A percentile compares a stretch with the other conserved stretches of the same genome.
Conservation (phyloP, 257 asterid genomes). For the Pogostemon cablin region DNA sequence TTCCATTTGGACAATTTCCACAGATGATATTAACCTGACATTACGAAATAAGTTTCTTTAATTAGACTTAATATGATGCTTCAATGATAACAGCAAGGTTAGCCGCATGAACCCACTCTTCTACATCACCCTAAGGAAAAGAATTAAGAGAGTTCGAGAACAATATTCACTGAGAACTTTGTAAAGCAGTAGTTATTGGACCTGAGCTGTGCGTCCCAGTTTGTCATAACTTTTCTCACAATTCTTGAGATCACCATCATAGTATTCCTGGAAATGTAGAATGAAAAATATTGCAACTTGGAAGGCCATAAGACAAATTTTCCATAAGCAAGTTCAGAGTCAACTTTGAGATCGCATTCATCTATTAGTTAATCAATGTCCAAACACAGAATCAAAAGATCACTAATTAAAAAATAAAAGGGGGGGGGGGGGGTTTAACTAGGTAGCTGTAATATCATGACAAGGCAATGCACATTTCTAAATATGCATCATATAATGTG, state of each 20-base stretch:
- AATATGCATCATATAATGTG: not conserved
- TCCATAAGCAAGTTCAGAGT: constrained; percentile 7
- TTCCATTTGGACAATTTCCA: constrained; percentile 82
- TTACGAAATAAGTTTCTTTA: constrained; percentile 25
- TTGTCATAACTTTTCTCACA: constrained; percentile 85
- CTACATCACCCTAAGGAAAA: constrained; percentile 8
- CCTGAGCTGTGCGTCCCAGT: constrained; percentile 99
- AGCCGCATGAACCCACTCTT: constrained; percentile 25
- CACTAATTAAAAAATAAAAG: not conserved
- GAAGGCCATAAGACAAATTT: constrained; percentile 20
- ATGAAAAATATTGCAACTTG: constrained; percentile 15
- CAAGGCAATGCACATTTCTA: constrained; percentile 4
- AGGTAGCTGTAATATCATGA: constrained; percentile 22
- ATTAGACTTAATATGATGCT: constrained; percentile 16
- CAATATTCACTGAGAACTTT: constrained; percentile 10
- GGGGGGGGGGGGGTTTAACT: not conserved
- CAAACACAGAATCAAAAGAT: constrained; percentile 1
- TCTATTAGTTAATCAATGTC: not conserved
- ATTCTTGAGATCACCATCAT: constrained; percentile 67
- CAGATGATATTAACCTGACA: constrained; percentile 85
- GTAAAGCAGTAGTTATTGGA: constrained; percentile 35
- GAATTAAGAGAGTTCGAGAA: not conserved
- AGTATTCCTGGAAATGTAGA: constrained; percentile 65
- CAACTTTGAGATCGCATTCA: constrained; percentile 17
- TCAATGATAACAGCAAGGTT: not conserved